phyloP scores from a whole-genome alignment of 345 rosid genomes.

The Euphorbia lathyris region DNA sequence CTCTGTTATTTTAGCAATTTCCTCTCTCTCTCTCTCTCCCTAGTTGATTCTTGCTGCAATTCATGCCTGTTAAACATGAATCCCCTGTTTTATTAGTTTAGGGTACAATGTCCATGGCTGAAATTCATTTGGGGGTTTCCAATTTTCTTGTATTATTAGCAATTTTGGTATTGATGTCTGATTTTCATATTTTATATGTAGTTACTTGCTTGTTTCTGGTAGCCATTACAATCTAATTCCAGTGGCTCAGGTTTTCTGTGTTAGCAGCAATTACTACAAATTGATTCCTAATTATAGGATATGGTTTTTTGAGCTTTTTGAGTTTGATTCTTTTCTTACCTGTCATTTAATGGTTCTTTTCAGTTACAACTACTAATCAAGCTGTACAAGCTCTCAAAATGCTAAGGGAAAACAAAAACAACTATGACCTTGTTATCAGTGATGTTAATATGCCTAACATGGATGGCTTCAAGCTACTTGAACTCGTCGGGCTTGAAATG shows the following conservation, averaged over 20 bases:
- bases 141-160: too few species aligned
- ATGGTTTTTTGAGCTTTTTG: neutral
- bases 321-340: conserved; percentile 7
- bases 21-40: too few species aligned
- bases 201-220: neutral
- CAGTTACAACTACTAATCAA: conserved; percentile 63
- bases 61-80: too few species aligned
- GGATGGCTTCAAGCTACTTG: conserved; percentile 80
- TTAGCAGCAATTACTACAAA: conserved; percentile 8
- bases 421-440: conserved; percentile 64
- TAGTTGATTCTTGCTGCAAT: too few species aligned
- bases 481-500: conserved; percentile 81
- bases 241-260: too few species aligned
- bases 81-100: too few species aligned
- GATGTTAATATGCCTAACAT: conserved; percentile 85
- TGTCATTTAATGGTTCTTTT: conserved; percentile 13
- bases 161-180: too few species aligned
- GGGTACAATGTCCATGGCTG: too few species aligned
- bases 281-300: conserved; percentile 10
- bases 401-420: conserved; percentile 54
- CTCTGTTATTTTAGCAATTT: too few species aligned
- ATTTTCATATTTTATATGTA: neutral
- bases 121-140: too few species aligned
- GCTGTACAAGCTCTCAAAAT: conserved; percentile 51
- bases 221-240: conserved; percentile 11